These are phyloP conservation scores for Boletus fagicola DNA, from an alignment of 768 basidiomycete genomes.

Conservation along the genomic window DNA sequence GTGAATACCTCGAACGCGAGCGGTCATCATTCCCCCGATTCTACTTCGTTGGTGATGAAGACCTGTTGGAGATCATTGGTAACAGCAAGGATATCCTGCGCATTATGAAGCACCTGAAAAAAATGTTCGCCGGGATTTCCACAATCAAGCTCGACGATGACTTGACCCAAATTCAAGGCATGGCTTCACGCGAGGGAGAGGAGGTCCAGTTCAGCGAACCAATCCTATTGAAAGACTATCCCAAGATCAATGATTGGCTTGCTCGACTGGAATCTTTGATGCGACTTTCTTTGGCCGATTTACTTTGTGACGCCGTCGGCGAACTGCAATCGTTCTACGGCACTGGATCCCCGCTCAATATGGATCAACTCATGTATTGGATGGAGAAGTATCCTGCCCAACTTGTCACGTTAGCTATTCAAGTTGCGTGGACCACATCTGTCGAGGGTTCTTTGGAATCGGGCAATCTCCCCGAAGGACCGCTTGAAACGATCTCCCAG, in stretches of 20 bases:
- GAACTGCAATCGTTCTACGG: conserved; percentile 84
- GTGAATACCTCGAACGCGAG: conserved; percentile 97
- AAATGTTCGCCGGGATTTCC: conserved; percentile 99
- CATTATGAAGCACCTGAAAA: conserved; percentile 99
- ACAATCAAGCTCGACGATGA: conserved; percentile 88
- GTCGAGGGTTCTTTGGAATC: conserved; percentile 71
- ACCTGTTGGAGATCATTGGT: conserved; percentile 96
- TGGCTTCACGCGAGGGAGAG: conserved; percentile 96
- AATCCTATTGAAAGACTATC: conserved; percentile 86
- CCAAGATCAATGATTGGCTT: conserved; percentile 99
- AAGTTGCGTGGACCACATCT: conserved; percentile 89
- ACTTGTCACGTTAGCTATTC: conserved; percentile 91
- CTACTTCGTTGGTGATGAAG: conserved; percentile 99
- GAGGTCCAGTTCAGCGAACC: conserved; percentile 82
- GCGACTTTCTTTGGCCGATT: conserved; percentile 81
- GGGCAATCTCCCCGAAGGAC: conserved; percentile 52
- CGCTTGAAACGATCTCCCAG: conserved; percentile 74
- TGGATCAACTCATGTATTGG: conserved; percentile 80
- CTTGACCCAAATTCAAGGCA: conserved; percentile 82
- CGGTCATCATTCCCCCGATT: conserved; percentile 98
- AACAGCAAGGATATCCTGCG: conserved; percentile 98
- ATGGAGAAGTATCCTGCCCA: conserved; percentile 95
- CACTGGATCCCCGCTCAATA: conserved; percentile 53
- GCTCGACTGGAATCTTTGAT: conserved; percentile 90
- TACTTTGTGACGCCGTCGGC: conserved; percentile 74